phyloP scores from a whole-genome alignment of 352 stramenopile species.

The Phytophthora sp. region DNA sequence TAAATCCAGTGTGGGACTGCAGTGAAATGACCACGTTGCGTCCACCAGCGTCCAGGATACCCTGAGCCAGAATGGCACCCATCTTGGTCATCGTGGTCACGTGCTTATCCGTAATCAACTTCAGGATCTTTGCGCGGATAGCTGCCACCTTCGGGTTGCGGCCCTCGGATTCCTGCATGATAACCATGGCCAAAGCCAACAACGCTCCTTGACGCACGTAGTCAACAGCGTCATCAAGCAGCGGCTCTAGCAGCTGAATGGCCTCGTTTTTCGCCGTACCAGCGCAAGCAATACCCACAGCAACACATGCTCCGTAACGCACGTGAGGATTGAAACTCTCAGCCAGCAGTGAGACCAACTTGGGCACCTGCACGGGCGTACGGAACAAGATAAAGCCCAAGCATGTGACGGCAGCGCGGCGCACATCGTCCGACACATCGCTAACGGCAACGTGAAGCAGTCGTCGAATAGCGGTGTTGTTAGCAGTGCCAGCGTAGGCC shows the following conservation, averaged over 20 bases:
- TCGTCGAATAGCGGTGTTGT: conserved; percentile 96
- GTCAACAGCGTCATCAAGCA: conserved; percentile 98
- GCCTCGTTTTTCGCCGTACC: conserved; percentile 97
- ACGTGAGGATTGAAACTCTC: conserved; percentile 99
- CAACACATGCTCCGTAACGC: conserved; percentile 98
- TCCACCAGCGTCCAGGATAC: conserved; percentile 97
- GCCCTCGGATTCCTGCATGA: conserved; percentile 97
- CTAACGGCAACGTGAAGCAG: conserved; percentile 98
- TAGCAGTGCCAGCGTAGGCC: conserved; percentile 97
- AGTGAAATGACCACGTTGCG: conserved; percentile 97
- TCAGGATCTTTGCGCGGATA: conserved; percentile 87
- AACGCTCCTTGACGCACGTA: conserved; percentile 98
- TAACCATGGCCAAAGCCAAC: conserved; percentile 97
- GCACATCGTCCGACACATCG: conserved; percentile 99
- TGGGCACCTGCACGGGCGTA: conserved; percentile 93
- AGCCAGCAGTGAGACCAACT: conserved; percentile 94
- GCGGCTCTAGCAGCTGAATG: conserved; percentile 96
- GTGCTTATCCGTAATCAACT: conserved; percentile 97
- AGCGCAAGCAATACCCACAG: conserved; percentile 98
- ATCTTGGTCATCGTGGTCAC: conserved; percentile 99
- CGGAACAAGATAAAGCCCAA: conserved; percentile 99
- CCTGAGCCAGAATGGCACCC: conserved; percentile 97
- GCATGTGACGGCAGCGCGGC: conserved; percentile 96
- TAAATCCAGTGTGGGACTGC: conserved; percentile 96
- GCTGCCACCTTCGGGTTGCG: conserved; percentile 86